Evolutionary conservation across 2,329 filamentous ascomycete genomes (phyloP), one percentile per base, ranked within the genome.

Genomic region (Thielaviopsis punctulata): DNA sequence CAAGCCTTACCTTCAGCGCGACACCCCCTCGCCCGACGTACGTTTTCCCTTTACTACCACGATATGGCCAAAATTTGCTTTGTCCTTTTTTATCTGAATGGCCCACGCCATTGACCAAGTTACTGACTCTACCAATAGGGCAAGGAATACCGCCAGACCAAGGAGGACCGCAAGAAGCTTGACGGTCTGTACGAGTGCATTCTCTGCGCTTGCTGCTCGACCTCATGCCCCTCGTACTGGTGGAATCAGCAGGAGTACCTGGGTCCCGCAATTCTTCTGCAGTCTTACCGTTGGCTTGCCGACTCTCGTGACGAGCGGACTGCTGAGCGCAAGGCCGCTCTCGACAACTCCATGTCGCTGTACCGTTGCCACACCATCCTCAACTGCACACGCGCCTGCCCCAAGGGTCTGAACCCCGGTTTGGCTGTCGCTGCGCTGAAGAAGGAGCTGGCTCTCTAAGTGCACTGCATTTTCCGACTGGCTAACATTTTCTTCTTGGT

Each of bases 181-280:
- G 92, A 96, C 66, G 92, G 92, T 59, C 80, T 96, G 25, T 96
- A 98, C 75, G 92, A 98, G 73, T 98, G 92, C 73, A 96, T 98
- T 69, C 83, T 98, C 55, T 98, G 92, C 76, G 90, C 90, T 61
- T 98, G 92, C 82, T 98, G 92, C 81, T 92, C 86, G 60, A 98
- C 92, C 21, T 95, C 90, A 46, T 98, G 92, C 77, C 92, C 92
- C n/a, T 95, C 88, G 18, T 98, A 98, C 77, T 98, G 92, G 92
- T 98, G 92, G 92, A 98, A 98, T 76, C 82, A 84, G 61, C 89
- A 96, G 72, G 89, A 96, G 70, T 98, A 98, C 73, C 86, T 98
- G 49, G 92, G 92, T 58, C 92, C 92, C 55, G 92, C 92, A 59
- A 86, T 98, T 56, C 84, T 98, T 51, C 80, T 98, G 59, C 92